Conservation (phyloP, 139 green algal species). For the Chlamydomonas schloesseri region DNA sequence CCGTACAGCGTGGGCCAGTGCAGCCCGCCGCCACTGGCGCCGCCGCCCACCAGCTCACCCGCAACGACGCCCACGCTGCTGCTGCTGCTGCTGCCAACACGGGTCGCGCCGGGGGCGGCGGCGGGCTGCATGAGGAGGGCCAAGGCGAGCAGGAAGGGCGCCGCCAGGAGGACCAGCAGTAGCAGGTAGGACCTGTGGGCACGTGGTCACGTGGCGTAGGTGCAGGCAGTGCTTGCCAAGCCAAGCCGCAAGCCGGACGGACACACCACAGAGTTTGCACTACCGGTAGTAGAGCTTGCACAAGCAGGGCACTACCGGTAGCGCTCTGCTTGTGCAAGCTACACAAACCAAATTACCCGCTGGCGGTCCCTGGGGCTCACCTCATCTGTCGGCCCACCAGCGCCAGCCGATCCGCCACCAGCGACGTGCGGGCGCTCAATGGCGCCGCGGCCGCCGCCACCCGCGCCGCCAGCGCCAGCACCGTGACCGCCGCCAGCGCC, state of each 20-base stretch:
- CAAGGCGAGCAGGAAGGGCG: neutral
- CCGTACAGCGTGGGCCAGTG: neutral
- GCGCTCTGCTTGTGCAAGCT: no score
- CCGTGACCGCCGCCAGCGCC: neutral
- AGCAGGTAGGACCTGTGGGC: neutral
- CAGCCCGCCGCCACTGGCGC: neutral
- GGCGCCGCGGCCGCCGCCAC: conserved; percentile 1
- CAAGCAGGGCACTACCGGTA: no score
- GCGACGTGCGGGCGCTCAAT: neutral
- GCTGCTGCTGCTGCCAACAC: neutral
- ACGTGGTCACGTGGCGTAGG: no score
- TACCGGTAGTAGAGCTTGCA: no score
- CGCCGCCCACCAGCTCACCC: neutral
- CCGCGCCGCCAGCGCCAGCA: neutral
- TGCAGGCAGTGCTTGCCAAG: no score
- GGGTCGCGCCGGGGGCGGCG: neutral
- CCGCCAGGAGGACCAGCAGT: neutral
- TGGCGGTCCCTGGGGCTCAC: no score
- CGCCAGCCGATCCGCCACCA: neutral
- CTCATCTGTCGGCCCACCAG: neutral
- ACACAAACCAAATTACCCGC: no score
- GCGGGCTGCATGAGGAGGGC: neutral
- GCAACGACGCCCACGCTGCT: neutral
- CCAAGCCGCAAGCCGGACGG: no score
- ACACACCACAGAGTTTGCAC: no score